Evolutionary conservation across 1,284 basidiomycete genomes (phyloP).

Genomic region (Sanguinoderma infundibulare): DNA sequence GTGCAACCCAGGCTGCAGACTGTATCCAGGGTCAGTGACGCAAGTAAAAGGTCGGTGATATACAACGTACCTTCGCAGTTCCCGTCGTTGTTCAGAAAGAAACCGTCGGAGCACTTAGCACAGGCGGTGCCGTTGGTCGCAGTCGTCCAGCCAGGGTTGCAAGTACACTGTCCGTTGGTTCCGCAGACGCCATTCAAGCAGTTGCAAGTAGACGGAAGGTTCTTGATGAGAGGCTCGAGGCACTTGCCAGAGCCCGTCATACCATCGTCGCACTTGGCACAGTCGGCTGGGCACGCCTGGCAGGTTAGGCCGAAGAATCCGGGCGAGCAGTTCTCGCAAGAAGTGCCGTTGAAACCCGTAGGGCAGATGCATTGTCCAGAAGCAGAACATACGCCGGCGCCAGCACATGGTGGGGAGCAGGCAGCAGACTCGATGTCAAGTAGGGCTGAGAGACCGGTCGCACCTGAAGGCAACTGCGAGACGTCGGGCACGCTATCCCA

Average conservation of each 20-base stretch:
- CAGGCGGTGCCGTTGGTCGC: conserved; percentile 74
- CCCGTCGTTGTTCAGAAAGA: conserved; percentile 70
- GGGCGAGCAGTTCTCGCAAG: conserved; percentile 74
- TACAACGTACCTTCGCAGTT: conserved; percentile 66
- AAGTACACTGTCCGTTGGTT: conserved; percentile 68
- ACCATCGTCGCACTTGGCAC: conserved; percentile 75
- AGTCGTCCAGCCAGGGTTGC: conserved; percentile 76
- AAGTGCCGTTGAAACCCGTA: conserved; percentile 72
- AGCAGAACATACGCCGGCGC: conserved; percentile 68
- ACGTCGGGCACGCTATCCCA: conserved; percentile 83
- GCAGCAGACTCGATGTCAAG: conserved; percentile 69
- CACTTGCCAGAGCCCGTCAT: conserved; percentile 76
- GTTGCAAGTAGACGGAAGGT: conserved; percentile 69
- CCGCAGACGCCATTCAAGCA: conserved; percentile 79
- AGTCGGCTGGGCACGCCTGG: conserved; percentile 67
- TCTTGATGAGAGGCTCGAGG: conserved; percentile 51
- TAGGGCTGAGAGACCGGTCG: conserved; percentile 52
- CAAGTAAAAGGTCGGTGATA: background rate
- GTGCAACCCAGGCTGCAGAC: conserved; percentile 77
- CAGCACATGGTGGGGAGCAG: conserved; percentile 75
- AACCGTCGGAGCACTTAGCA: conserved; percentile 72
- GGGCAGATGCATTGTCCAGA: conserved; percentile 74
- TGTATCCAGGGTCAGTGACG: conserved; percentile 31
- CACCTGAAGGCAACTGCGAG: conserved; percentile 58
- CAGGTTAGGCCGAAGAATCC: conserved; percentile 78